Conservation (phyloP, 768 basidiomycete species). For the Dacryopinax spathularia region DNA sequence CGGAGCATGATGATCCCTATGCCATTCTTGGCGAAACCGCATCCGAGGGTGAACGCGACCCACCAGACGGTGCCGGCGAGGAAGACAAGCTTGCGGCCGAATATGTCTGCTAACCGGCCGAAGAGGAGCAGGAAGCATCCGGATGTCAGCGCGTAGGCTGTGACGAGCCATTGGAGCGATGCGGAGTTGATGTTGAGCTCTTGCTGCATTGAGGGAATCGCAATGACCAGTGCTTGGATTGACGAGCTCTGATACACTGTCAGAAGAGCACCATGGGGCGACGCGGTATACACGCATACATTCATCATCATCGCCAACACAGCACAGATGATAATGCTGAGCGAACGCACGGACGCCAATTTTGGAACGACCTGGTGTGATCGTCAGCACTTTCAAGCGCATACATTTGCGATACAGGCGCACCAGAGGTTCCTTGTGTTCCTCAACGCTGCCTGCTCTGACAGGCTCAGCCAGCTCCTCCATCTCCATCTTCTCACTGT, state of each 20-base stretch:
- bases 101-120: constrained; percentile 64
- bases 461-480: background rate
- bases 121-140: constrained; percentile 64
- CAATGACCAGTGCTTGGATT: background rate
- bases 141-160: constrained; percentile 20
- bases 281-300: background rate
- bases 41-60: constrained; percentile 43
- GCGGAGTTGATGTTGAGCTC: background rate
- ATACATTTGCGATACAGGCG: background rate
- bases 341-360: background rate
- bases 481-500: background rate
- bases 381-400: background rate
- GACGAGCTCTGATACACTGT: background rate
- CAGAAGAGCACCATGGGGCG: background rate
- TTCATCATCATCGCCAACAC: background rate
- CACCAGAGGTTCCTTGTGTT: background rate
- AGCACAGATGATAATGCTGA: background rate
- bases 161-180: constrained; percentile 23
- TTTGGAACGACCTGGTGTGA: background rate
- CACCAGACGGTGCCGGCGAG: constrained; percentile 42
- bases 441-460: background rate
- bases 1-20: constrained; percentile 55
- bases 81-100: constrained; percentile 60
- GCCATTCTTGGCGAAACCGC: constrained; percentile 45
- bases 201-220: background rate